These are phyloP conservation scores for Neurospora sp. DNA, from an alignment of 495 filamentous ascomycete species.

Conservation along the genomic window DNA sequence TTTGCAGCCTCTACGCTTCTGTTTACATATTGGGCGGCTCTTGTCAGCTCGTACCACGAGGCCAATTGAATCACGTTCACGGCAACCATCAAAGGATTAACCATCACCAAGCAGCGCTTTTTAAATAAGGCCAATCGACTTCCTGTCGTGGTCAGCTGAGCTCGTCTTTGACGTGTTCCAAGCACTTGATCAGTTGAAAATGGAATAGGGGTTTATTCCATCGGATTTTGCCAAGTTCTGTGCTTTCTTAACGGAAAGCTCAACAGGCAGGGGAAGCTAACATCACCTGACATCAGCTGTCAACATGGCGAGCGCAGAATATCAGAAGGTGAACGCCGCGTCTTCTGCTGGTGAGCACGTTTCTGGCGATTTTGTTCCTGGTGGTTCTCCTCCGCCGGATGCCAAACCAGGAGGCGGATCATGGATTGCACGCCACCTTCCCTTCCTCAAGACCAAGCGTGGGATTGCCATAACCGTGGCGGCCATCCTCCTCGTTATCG, in stretches of 20 bases:
- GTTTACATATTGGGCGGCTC: background rate
- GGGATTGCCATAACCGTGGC: conserved; percentile 24
- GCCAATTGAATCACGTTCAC: background rate
- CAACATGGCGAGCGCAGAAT: background rate
- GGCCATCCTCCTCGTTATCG: conserved; percentile 27
- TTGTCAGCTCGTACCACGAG: background rate
- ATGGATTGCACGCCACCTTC: conserved; percentile 26
- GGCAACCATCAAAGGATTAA: background rate
- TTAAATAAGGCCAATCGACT: background rate
- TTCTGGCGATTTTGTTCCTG: background rate
- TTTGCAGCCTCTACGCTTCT: background rate
- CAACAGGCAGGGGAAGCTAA: background rate
- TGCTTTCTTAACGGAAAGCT: background rate
- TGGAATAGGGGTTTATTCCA: background rate
- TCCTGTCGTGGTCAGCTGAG: background rate
- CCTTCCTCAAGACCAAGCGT: conserved; percentile 28
- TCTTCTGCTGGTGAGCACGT: background rate
- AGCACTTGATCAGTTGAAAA: background rate
- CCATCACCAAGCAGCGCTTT: background rate
- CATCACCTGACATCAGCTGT: background rate
- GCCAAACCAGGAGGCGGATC: conserved; percentile 1
- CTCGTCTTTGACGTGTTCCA: background rate
- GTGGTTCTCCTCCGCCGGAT: background rate
- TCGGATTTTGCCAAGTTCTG: background rate
- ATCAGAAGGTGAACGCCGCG: background rate